Evolutionary conservation across 441 rosid genomes (phyloP).

Genomic region (Euphorbia corollata): DNA sequence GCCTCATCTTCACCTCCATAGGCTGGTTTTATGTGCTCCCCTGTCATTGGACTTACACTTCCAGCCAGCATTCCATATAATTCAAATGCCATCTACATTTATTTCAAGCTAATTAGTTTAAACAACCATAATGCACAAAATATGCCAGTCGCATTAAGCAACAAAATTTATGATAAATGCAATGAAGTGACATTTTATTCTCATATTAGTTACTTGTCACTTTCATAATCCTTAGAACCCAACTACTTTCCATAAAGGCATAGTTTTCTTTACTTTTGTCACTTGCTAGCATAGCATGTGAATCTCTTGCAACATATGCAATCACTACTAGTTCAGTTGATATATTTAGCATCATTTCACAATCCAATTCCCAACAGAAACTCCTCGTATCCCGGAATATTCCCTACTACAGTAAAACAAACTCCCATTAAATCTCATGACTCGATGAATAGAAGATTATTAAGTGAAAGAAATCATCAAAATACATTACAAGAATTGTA

Average conservation of each 20-base stretch:
- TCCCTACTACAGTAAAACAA: background rate
- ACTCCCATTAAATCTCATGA: background rate
- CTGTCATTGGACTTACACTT: conserved; percentile 90
- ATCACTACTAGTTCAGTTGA: background rate
- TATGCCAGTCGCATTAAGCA: background rate
- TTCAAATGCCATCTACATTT: conserved; percentile 87
- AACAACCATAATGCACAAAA: background rate
- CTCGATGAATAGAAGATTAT: background rate
- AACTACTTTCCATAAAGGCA: background rate
- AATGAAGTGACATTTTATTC: background rate
- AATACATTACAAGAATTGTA: background rate
- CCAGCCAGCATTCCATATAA: conserved; percentile 94
- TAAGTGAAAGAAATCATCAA: background rate
- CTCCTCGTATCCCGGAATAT: no score
- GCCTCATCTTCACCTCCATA: conserved; percentile 98
- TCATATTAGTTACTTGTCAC: background rate
- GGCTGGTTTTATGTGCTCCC: conserved; percentile 89
- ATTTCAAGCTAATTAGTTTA: conserved; percentile 4
- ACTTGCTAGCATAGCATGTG: background rate
- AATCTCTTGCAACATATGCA: background rate
- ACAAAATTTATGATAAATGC: background rate
- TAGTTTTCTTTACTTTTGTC: background rate
- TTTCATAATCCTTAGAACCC: background rate
- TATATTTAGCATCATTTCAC: no score
- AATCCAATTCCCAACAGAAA: background rate